Percentiles rank a stretch among this genome's conserved stretches.
Conservation (phyloP, 768 basidiomycete species). For the Coprinopsis marcescibilis region DNA sequence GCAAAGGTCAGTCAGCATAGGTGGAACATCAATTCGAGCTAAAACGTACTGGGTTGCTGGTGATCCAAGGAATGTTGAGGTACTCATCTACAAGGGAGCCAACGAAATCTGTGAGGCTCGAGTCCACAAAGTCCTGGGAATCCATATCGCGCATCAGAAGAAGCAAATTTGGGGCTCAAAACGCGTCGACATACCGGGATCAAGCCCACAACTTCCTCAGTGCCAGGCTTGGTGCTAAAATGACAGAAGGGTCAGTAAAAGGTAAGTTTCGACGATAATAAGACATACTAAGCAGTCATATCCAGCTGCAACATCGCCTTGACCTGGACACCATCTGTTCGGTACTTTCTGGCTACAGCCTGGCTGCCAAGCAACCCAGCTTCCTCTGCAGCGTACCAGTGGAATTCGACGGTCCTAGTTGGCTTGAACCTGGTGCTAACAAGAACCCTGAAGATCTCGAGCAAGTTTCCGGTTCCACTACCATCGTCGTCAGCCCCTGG, state of each 20-base stretch:
- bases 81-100: conserved; percentile 36
- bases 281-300: conserved; percentile 34
- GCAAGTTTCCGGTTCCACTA: conserved; percentile 33
- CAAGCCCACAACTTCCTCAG: conserved; percentile 31
- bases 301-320: conserved; percentile 42
- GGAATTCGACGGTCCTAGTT: conserved; percentile 35
- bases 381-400: conserved; percentile 40
- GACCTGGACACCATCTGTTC: conserved; percentile 32
- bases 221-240: conserved; percentile 40
- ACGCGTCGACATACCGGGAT: conserved; percentile 19
- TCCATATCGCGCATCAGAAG: conserved; percentile 8
- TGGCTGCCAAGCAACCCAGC: conserved; percentile 42
- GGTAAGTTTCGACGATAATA: neutral
- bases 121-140: conserved; percentile 28
- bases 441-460: conserved; percentile 35
- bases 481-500: conserved; percentile 49
- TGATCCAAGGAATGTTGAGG: conserved; percentile 35
- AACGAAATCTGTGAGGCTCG: conserved; percentile 36
- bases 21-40: no score
- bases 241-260: conserved; percentile 8
- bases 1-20: neutral
- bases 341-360: conserved; percentile 45
- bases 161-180: neutral
- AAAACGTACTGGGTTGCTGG: conserved; percentile 22
- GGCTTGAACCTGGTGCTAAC: conserved; percentile 30